Conservation (phyloP, 2,329 filamentous ascomycete species). For the Pseudohalonectria lignicola region DNA sequence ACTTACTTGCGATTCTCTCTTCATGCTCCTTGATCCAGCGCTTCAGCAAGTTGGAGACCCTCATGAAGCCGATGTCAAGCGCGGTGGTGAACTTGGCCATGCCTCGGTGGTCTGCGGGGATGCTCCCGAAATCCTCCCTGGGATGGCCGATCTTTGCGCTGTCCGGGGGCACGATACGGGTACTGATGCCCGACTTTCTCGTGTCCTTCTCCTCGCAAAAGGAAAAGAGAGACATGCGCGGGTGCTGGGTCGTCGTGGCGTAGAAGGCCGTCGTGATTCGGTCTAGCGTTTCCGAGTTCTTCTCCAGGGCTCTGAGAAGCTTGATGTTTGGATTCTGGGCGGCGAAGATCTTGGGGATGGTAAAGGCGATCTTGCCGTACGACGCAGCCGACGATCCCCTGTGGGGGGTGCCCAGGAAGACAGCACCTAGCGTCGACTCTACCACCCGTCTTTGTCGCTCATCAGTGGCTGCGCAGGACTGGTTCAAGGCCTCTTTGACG, state of each 20-base stretch:
- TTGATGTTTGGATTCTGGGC: background rate
- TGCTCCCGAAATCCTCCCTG: background rate
- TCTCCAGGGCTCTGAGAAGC: constrained; percentile 1
- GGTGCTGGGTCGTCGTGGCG: background rate
- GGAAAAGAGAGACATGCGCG: background rate
- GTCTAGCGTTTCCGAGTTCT: constrained; percentile 1
- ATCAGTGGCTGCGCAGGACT: background rate
- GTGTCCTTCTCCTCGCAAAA: constrained; percentile 2
- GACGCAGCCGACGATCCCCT: background rate
- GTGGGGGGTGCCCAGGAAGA: background rate
- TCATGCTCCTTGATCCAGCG: background rate
- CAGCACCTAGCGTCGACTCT: background rate
- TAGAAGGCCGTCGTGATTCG: constrained; percentile 1
- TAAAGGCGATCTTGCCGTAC: constrained; percentile 1
- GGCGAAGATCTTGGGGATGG: background rate
- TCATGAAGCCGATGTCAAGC: background rate
- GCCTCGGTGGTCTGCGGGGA: background rate
- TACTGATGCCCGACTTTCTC: background rate
- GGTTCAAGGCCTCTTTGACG: background rate
- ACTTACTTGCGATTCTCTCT: background rate
- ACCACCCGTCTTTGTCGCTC: background rate
- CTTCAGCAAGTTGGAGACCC: background rate
- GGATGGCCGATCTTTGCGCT: constrained; percentile 1
- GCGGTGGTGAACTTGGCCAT: constrained; percentile 1
- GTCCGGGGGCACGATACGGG: background rate